phyloP scores from a whole-genome alignment of 257 asterid species.

The Rhazya stricta region DNA sequence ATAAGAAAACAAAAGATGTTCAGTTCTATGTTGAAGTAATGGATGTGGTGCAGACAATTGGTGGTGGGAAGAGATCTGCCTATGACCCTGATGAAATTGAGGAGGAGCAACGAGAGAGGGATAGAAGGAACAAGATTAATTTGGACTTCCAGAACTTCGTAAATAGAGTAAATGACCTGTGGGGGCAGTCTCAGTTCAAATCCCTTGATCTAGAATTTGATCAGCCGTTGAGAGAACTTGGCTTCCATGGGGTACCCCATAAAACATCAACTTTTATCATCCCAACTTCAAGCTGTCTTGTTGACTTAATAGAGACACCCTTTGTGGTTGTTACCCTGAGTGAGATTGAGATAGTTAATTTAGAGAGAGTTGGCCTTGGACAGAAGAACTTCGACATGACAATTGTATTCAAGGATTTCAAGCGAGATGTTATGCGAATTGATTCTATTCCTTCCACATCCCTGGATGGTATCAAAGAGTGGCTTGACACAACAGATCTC shows the following conservation, averaged over 20 bases:
- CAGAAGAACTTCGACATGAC: conserved; percentile 22
- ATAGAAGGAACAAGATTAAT: conserved; percentile 16
- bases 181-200: conserved; percentile 18
- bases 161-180: conserved; percentile 11
- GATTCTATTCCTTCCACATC: conserved; percentile 18
- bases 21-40: conserved; percentile 25
- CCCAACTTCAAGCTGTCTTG: conserved; percentile 13
- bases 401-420: conserved; percentile 17
- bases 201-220: conserved; percentile 12
- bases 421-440: conserved; percentile 16
- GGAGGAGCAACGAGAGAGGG: conserved; percentile 17
- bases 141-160: conserved; percentile 15
- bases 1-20: conserved; percentile 26
- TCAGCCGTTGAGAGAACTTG: conserved; percentile 21
- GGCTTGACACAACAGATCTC: conserved; percentile 20
- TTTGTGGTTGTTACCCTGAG: conserved; percentile 13
- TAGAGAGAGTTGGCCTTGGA: conserved; percentile 17
- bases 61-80: conserved; percentile 16
- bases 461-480: conserved; percentile 17
- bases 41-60: conserved; percentile 16
- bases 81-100: conserved; percentile 21
- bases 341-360: conserved; percentile 19
- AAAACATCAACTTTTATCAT: conserved; percentile 17
- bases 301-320: conserved; percentile 15
- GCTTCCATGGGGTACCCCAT: conserved; percentile 22